Conservation (phyloP, 2,329 filamentous ascomycete species). For the Geosmithia flava region DNA sequence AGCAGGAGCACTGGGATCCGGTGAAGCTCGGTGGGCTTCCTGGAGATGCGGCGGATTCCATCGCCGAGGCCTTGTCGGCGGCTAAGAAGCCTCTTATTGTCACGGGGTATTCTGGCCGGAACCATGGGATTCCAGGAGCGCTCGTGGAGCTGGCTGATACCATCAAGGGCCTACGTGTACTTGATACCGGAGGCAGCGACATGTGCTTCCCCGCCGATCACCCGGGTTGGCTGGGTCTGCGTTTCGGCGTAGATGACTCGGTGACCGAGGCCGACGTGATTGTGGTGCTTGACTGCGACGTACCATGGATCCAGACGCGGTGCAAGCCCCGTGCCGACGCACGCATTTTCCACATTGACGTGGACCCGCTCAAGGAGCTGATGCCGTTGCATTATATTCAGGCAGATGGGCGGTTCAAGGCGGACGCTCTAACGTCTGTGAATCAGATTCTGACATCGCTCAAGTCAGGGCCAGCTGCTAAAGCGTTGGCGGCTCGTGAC, state of each 20-base stretch:
- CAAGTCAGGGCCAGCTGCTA: constrained; percentile 1
- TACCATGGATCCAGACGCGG: constrained; percentile 83
- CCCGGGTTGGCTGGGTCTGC: constrained; percentile 54
- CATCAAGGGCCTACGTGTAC: constrained; percentile 55
- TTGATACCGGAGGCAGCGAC: constrained; percentile 68
- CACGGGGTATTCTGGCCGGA: constrained; percentile 59
- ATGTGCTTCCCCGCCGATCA: constrained; percentile 72
- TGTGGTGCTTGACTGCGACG: constrained; percentile 76
- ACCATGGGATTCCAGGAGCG: constrained; percentile 47
- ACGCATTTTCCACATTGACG: constrained; percentile 50
- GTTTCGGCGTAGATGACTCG: constrained; percentile 60
- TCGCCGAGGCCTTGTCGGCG: constrained; percentile 48
- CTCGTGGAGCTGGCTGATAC: constrained; percentile 56
- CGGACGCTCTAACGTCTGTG: constrained; percentile 51
- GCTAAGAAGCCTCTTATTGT: constrained; percentile 58
- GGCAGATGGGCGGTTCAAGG: constrained; percentile 52
- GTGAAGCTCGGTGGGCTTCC: constrained; percentile 53
- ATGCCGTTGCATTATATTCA: constrained; percentile 67
- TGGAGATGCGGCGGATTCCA: constrained; percentile 34
- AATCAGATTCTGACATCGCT: constrained; percentile 58
- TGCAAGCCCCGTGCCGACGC: constrained; percentile 42
- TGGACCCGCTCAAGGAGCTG: constrained; percentile 55
- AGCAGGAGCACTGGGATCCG: constrained; percentile 58
- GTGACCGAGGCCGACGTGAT: constrained; percentile 75
- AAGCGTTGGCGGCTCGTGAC: constrained; percentile 15